phyloP scores from a whole-genome alignment of 352 stramenopile species.

The Saprolegnia diclina region DNA sequence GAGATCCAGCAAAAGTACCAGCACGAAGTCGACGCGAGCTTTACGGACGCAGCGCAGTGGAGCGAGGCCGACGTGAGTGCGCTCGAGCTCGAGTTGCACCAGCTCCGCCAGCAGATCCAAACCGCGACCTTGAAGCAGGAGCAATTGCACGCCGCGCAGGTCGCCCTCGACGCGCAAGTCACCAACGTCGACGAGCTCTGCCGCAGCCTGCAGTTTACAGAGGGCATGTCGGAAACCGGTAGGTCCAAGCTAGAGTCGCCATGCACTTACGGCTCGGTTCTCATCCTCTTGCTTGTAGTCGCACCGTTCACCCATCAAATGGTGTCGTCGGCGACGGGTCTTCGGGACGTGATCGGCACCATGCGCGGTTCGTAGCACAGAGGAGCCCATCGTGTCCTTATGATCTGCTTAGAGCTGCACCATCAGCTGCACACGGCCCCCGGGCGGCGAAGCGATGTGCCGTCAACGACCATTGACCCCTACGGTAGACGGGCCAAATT shows the following conservation, averaged over 20 bases:
- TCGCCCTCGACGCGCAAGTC: conserved; percentile 6
- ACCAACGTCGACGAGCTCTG: not conserved
- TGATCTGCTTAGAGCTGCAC: conserved; percentile 3
- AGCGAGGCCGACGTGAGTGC: not conserved
- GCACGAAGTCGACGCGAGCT: not conserved
- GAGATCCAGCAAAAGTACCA: conserved; percentile 28
- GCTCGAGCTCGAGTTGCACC: conserved; percentile 9
- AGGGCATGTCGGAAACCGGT: conserved; percentile 20
- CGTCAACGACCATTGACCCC: not conserved
- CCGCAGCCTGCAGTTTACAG: conserved; percentile 9
- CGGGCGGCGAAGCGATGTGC: not conserved
- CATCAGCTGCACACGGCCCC: not conserved
- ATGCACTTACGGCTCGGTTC: too few species aligned
- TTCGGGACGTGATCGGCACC: conserved; percentile 9
- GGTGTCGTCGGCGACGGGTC: conserved; percentile 6
- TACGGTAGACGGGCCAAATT: too few species aligned
- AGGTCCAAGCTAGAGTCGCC: too few species aligned
- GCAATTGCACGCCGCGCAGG: not conserved
- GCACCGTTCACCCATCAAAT: conserved; percentile 16
- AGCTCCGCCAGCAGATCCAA: conserved; percentile 15
- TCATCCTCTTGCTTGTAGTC: not conserved
- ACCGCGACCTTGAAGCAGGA: conserved; percentile 10
- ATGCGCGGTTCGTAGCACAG: conserved; percentile 9
- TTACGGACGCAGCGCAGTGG: not conserved
- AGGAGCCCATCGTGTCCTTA: not conserved